These are phyloP conservation scores for Pseudognaphalium luteoalbum DNA, from an alignment of 129 eudicot species.

Conservation along the genomic window DNA sequence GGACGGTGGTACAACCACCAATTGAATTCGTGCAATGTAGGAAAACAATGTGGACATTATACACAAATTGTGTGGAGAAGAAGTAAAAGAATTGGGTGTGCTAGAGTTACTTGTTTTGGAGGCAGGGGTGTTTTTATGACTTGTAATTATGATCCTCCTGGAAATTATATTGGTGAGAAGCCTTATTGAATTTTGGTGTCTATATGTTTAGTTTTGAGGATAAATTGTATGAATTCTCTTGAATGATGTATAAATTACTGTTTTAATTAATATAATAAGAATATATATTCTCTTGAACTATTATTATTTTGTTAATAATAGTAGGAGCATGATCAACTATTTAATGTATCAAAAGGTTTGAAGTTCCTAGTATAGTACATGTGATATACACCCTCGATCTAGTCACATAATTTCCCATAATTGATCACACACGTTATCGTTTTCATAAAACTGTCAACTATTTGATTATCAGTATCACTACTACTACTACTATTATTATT, in stretches of 20 bases:
- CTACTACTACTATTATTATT: no score
- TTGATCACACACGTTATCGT: no score
- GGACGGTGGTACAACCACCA: slow-evolving; percentile 60
- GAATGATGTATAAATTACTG: slow-evolving; percentile 17
- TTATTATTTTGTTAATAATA: neutral
- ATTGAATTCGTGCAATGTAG: slow-evolving; percentile 51
- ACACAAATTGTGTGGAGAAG: slow-evolving; percentile 81
- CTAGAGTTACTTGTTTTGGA: slow-evolving; percentile 54
- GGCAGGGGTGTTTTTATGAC: slow-evolving; percentile 73
- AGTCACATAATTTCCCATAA: no score
- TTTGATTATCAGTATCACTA: no score
- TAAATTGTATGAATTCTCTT: neutral
- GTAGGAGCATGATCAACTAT: neutral
- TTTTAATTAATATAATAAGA: no score
- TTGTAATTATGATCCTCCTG: slow-evolving; percentile 87
- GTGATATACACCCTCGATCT: no score
- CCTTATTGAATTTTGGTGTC: slow-evolving; percentile 55
- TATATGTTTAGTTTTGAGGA: slow-evolving; percentile 11
- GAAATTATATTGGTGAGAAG: slow-evolving; percentile 73
- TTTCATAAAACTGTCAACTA: no score
- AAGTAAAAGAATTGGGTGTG: slow-evolving; percentile 70
- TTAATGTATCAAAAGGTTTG: no score
- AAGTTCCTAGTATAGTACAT: no score
- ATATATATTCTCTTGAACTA: neutral
- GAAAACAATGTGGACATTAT: slow-evolving; percentile 76